These are phyloP conservation scores for Uronychia setigera DNA, from an alignment of 73 alveolate genomes.

Conservation along the genomic window DNA sequence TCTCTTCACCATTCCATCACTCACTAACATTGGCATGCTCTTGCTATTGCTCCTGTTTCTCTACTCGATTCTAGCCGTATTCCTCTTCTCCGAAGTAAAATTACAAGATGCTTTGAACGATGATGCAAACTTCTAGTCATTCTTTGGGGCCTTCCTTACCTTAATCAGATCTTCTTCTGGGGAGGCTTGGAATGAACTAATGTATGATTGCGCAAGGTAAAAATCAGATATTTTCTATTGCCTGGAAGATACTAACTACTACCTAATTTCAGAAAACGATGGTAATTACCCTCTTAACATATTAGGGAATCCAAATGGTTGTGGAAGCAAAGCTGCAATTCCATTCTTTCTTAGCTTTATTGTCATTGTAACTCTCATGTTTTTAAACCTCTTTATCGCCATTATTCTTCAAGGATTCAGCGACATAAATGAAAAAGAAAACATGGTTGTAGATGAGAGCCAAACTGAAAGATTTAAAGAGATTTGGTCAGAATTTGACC, in stretches of 20 bases:
- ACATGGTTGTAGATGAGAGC: constrained; percentile 8
- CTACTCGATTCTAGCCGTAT: constrained; percentile 45
- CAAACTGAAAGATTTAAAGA: constrained; percentile 26
- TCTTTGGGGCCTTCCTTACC: constrained; percentile 25
- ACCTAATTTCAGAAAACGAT: not conserved
- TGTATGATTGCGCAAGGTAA: constrained; percentile 33
- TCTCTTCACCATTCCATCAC: constrained; percentile 56
- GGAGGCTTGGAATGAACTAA: constrained; percentile 51
- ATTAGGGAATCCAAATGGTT: constrained; percentile 15
- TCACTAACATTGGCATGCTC: constrained; percentile 65
- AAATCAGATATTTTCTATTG: constrained; percentile 1
- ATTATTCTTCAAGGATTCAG: constrained; percentile 70
- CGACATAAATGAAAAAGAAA: constrained; percentile 44
- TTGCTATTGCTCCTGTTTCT: constrained; percentile 52
- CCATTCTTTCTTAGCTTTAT: constrained; percentile 49
- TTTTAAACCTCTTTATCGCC: constrained; percentile 75
- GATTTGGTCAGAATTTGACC: constrained; percentile 29
- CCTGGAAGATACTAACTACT: constrained; percentile 7
- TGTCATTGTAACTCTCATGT: constrained; percentile 56
- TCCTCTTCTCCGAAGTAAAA: constrained; percentile 35
- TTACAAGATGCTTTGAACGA: constrained; percentile 7
- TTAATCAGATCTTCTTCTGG: constrained; percentile 43
- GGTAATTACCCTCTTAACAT: not conserved
- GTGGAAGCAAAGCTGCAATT: constrained; percentile 29
- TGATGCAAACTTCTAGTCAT: constrained; percentile 29